Conservation (phyloP, 305 asterid genomes). For the Euphrasia arctica region DNA sequence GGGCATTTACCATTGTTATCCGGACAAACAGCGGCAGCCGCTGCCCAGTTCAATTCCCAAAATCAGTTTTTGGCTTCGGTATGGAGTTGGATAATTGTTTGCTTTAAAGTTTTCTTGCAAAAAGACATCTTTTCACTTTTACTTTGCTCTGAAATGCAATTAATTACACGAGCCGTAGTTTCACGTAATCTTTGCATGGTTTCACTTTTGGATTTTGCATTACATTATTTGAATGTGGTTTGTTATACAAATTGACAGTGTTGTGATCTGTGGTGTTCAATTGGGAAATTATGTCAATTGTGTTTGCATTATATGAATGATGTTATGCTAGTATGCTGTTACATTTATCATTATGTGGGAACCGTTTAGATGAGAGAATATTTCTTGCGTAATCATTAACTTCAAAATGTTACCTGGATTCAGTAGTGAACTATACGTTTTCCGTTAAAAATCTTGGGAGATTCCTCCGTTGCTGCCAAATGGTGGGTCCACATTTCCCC, state of each 20-base stretch:
- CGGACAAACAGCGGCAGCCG: conserved; percentile 64
- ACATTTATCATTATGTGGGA: neutral
- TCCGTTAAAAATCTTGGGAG: neutral
- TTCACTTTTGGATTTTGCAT: neutral
- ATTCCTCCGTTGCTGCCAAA: neutral
- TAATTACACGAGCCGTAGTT: conserved; percentile 7
- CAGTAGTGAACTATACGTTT: conserved; percentile 4
- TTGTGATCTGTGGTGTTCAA: conserved; percentile 10
- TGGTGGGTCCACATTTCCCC: too few species aligned
- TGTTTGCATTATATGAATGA: conserved; percentile 18
- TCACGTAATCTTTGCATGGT: conserved; percentile 4
- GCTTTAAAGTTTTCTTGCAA: conserved; percentile 5
- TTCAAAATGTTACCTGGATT: conserved; percentile 7
- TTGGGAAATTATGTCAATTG: neutral
- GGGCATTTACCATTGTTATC: conserved; percentile 75
- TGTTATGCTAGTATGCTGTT: conserved; percentile 2
- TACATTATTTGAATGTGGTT: neutral
- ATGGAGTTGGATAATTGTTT: conserved; percentile 24
- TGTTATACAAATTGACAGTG: neutral
- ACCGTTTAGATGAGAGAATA: neutral
- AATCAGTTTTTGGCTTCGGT: conserved; percentile 76
- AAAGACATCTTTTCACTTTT: conserved; percentile 1
- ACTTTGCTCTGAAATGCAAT: conserved; percentile 12
- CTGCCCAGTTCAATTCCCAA: conserved; percentile 74
- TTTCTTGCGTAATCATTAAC: conserved; percentile 2